Conservation (phyloP, 1,284 basidiomycete genomes). For the Afroboletus lepidellus region DNA sequence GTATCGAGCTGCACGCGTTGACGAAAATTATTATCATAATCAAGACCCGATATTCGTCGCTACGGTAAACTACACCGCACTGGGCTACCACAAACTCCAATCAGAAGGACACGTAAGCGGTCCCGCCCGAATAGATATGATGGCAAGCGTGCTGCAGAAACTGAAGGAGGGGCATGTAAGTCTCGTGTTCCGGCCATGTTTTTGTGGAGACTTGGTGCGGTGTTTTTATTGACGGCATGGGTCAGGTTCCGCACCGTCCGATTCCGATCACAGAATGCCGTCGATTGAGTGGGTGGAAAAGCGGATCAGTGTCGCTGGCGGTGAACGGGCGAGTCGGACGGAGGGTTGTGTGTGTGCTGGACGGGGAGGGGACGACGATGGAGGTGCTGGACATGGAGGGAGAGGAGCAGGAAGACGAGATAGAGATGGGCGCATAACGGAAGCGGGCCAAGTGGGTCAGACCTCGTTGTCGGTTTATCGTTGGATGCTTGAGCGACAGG, state of each 20-base stretch:
- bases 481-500: slow-evolving; percentile 17
- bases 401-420: slow-evolving; percentile 44
- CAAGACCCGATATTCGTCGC: slow-evolving; percentile 54
- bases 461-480: slow-evolving; percentile 27
- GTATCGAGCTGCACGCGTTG: slow-evolving; percentile 18
- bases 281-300: slow-evolving; percentile 48
- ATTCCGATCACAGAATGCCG: slow-evolving; percentile 59
- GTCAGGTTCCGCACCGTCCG: slow-evolving; percentile 47
- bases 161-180: slow-evolving; percentile 55
- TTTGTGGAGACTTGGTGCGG: slow-evolving; percentile 34
- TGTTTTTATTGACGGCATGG: slow-evolving; percentile 35
- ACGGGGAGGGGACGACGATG: slow-evolving; percentile 55
- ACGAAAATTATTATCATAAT: slow-evolving; percentile 31
- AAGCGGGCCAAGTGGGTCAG: slow-evolving; percentile 21
- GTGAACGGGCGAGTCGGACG: slow-evolving; percentile 73
- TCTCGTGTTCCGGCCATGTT: slow-evolving; percentile 35
- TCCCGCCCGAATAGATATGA: slow-evolving; percentile 60
- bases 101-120: slow-evolving; percentile 49
- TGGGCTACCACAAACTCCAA: slow-evolving; percentile 55
- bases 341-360: slow-evolving; percentile 71
- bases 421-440: slow-evolving; percentile 35
- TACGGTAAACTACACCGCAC: slow-evolving; percentile 55
- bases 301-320: slow-evolving; percentile 56
- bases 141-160: slow-evolving; percentile 51
- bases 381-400: slow-evolving; percentile 79